Evolutionary conservation across 805 yeast species (phyloP).

Genomic region (Saccharomycopsis sp.): DNA sequence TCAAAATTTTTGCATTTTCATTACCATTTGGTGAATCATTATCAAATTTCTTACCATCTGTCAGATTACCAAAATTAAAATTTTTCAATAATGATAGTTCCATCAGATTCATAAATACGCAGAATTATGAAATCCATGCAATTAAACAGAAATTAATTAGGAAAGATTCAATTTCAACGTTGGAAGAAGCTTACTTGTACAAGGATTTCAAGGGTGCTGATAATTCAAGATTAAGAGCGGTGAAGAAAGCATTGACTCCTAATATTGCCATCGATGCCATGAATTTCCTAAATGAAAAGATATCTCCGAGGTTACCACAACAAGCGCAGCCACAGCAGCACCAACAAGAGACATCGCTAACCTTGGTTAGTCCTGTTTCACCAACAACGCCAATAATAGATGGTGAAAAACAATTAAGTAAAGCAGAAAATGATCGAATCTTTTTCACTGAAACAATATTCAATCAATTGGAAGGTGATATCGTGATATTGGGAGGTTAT

Average conservation of each 20-base stretch:
- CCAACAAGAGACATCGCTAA: conserved; percentile 16
- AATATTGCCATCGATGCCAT: conserved; percentile 34
- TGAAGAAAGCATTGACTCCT: conserved; percentile 53
- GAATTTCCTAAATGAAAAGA: conserved; percentile 22
- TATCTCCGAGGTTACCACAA: conserved; percentile 23
- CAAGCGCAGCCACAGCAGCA: conserved; percentile 23
- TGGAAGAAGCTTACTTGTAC: conserved; percentile 58
- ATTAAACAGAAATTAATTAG: conserved; percentile 39
- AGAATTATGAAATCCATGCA: conserved; percentile 28
- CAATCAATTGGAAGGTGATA: conserved; percentile 65
- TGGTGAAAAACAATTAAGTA: background rate
- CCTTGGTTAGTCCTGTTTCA: background rate
- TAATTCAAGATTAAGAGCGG: conserved; percentile 62
- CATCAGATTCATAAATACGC: conserved; percentile 22
- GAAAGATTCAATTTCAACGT: conserved; percentile 50
- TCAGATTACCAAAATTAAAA: conserved; percentile 22
- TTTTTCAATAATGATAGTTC: conserved; percentile 19
- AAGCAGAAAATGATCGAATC: conserved; percentile 19
- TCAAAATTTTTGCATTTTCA: conserved; percentile 47
- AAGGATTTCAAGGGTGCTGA: conserved; percentile 50
- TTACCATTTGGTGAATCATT: conserved; percentile 50
- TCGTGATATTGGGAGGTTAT: conserved; percentile 81
- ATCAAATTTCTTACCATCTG: conserved; percentile 26
- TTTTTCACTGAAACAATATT: conserved; percentile 36
- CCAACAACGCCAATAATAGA: too few species aligned